A percentile compares a stretch with the other conserved stretches of the same genome.
phyloP scores from a whole-genome alignment of 495 filamentous ascomycete species.

The Talaromyces nanjingensis region DNA sequence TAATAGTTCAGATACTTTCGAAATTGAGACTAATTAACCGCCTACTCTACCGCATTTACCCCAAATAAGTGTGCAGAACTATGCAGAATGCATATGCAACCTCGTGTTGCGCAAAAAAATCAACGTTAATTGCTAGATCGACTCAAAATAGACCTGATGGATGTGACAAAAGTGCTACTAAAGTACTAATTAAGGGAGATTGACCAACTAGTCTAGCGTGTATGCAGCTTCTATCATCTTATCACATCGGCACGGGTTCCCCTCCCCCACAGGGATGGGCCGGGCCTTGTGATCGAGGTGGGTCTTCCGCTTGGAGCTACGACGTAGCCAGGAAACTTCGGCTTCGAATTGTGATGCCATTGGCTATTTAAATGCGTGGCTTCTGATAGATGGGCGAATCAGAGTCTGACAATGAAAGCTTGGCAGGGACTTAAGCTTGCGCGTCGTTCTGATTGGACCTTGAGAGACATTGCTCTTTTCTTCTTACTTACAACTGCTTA shows the following conservation, averaged over 20 bases:
- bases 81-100: too few relatives aligned
- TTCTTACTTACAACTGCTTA: too few relatives aligned
- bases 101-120: too few relatives aligned
- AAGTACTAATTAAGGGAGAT: background rate
- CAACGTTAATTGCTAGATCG: too few relatives aligned
- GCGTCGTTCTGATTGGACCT: too few relatives aligned
- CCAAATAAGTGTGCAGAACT: background rate
- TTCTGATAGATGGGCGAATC: background rate
- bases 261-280: background rate
- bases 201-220: background rate
- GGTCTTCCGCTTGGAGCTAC: background rate
- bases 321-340: background rate
- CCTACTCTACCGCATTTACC: background rate
- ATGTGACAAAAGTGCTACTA: background rate
- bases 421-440: too few relatives aligned
- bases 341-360: background rate
- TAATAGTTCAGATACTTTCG: background rate
- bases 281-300: background rate
- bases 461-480: too few relatives aligned
- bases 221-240: background rate
- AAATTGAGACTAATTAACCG: too few relatives aligned
- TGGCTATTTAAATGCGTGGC: background rate
- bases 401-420: too few relatives aligned
- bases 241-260: background rate
- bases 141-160: background rate